Evolutionary conservation across 2,329 filamentous ascomycete species (phyloP).

Genomic region (Ceratocystiopsis brevicomis): DNA sequence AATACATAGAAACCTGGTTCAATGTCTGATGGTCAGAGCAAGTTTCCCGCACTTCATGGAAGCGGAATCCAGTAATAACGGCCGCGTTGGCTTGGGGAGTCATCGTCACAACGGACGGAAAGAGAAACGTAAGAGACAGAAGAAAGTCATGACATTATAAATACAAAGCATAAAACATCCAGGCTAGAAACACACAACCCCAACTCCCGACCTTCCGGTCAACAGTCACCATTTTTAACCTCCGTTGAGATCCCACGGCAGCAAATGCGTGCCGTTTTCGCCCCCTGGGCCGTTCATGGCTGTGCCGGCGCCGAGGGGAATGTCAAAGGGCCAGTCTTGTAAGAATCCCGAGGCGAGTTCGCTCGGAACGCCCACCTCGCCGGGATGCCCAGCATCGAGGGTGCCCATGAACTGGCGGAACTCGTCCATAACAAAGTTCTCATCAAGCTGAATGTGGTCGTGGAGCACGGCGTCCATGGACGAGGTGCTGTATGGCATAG

Average conservation of each 20-base stretch:
- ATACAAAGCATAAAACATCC: too few relatives aligned
- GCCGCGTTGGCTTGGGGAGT: too few relatives aligned
- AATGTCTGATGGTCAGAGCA: too few relatives aligned
- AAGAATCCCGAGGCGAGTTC: not conserved
- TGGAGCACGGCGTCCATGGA: not conserved
- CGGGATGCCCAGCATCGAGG: not conserved
- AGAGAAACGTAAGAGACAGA: too few relatives aligned
- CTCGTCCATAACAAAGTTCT: slow-evolving; percentile 1
- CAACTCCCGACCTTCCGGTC: too few relatives aligned
- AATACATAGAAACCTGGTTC: too few relatives aligned
- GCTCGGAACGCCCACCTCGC: not conserved
- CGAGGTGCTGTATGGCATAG: not conserved
- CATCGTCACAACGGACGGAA: too few relatives aligned
- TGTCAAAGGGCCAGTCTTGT: slow-evolving; percentile 3
- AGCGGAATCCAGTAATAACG: too few relatives aligned
- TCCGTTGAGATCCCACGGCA: not conserved
- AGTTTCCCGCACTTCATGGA: too few relatives aligned
- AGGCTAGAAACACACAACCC: not conserved
- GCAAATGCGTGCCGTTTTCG: not conserved
- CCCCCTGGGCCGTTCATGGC: not conserved
- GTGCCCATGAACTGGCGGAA: not conserved
- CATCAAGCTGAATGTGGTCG: not conserved
- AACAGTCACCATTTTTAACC: not conserved
- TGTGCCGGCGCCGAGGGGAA: not conserved
- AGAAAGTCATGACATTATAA: not conserved